Evolutionary conservation across 371 early-diverging fungal genomes (phyloP), one percentile per base, ranked within the genome.

Genomic region (Ecytonucleospora hepatopenaei): DNA sequence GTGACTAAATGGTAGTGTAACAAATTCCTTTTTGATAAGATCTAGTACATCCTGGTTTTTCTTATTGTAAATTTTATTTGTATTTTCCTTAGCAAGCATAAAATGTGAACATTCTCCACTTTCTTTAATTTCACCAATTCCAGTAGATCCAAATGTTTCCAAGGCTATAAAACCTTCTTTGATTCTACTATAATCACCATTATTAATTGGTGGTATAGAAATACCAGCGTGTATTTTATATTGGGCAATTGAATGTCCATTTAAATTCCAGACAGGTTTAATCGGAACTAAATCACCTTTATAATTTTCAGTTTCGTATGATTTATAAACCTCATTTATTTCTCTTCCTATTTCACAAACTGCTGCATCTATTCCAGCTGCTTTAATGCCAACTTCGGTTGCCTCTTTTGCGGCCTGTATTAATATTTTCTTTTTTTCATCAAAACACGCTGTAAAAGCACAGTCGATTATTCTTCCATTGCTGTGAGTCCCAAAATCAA

Each of bases 111-210:
- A 90, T 73, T 91, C 92, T 66, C 86, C 85, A 66, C 90, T 91
- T 71, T 95, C 93, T 59, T 82, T 76, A 1, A 95, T 94, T 64
- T 82, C 85, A 15, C 93, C 99, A 48, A 84, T 86, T n/a, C 99
- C 99, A 0, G 96, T 98, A 48, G 81, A 87, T 65, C 95, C 94
- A 80, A 98, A 98, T 17, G 97, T 97, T 79, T 98, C 99, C 71
- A 97, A 90, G 35, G 99, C 99, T 78, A 87, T 88, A 70, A 87
- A 86, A 79, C 94, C 94, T 64, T 90, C 91, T 81, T 90, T 91
- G 55, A 98, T 88, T 79, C 89, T 89, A 24, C 92, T 91, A 57
- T 85, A 83, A 74, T 94, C 94, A 21, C 86, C 85, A 47, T 86
- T 85, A 55, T 88, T 84, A 32, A 94, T 86, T 70, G 91, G 91